Conservation (phyloP, 495 filamentous ascomycete genomes). For the Massariosphaeria phaeospora region DNA sequence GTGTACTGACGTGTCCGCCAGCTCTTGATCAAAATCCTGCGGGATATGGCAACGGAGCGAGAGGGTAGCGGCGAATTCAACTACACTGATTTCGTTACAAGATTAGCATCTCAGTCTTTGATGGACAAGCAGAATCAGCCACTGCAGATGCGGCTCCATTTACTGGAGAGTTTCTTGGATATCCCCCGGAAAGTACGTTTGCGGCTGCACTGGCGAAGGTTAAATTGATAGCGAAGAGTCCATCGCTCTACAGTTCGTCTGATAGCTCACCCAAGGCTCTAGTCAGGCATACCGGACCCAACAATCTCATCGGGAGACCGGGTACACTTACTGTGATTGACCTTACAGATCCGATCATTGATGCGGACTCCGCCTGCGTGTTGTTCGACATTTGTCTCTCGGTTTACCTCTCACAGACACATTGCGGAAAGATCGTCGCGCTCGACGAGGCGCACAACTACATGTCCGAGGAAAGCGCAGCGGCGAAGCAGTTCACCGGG, state of each 20-base stretch:
- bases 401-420: conserved; percentile 7
- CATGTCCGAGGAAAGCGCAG: conserved; percentile 48
- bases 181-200: too few relatives aligned
- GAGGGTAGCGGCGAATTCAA: background rate
- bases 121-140: conserved; percentile 36
- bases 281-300: background rate
- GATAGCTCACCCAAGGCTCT: too few relatives aligned
- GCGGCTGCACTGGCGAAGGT: too few relatives aligned
- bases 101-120: conserved; percentile 28
- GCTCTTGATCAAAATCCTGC: conserved; percentile 55
- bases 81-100: conserved; percentile 5
- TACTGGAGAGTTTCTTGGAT: conserved; percentile 46
- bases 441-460: conserved; percentile 57
- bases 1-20: background rate
- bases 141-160: conserved; percentile 42
- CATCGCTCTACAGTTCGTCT: too few relatives aligned
- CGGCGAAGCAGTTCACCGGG: conserved; percentile 53
- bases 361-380: conserved; percentile 57
- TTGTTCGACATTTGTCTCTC: conserved; percentile 60
- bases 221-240: too few relatives aligned
- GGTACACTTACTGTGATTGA: conserved; percentile 68
- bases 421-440: conserved; percentile 49
- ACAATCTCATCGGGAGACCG: conserved; percentile 39
- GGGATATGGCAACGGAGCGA: conserved; percentile 3
- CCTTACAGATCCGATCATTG: conserved; percentile 66